Evolutionary conservation across 2,329 filamentous ascomycete genomes (phyloP).

Genomic region (Colletotrichum gloeosporioides): DNA sequence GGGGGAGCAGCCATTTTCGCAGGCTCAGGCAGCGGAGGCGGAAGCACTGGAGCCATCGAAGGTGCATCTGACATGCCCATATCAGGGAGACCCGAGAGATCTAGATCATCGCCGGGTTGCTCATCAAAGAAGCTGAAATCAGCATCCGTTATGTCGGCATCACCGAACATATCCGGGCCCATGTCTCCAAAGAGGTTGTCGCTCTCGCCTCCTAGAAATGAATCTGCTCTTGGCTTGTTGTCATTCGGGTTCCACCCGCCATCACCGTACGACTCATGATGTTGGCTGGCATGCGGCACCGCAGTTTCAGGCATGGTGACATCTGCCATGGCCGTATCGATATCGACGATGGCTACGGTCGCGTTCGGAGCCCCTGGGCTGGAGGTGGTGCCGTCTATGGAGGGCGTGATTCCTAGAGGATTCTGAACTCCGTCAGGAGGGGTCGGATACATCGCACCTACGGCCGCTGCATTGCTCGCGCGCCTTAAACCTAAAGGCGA

Average conservation of each 20-base stretch:
- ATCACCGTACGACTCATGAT: slow-evolving; percentile 36
- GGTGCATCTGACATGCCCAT: slow-evolving; percentile 24
- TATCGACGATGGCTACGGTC: slow-evolving; percentile 30
- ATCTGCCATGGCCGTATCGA: slow-evolving; percentile 36
- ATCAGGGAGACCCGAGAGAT: slow-evolving; percentile 35
- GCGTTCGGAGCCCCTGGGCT: slow-evolving; percentile 56
- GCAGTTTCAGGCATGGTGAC: slow-evolving; percentile 27
- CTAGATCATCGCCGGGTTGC: slow-evolving; percentile 48
- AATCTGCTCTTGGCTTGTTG: slow-evolving; percentile 47
- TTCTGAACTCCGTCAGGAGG: slow-evolving; percentile 70
- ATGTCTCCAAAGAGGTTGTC: slow-evolving; percentile 73
- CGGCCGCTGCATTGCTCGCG: slow-evolving; percentile 48
- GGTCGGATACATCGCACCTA: slow-evolving; percentile 72
- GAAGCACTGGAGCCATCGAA: not conserved
- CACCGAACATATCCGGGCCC: slow-evolving; percentile 73
- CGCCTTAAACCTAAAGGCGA: slow-evolving; percentile 59
- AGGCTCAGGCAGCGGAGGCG: slow-evolving; percentile 16
- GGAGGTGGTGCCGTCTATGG: slow-evolving; percentile 59
- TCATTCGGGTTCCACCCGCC: slow-evolving; percentile 46
- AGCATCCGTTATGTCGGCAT: slow-evolving; percentile 78
- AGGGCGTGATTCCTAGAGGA: slow-evolving; percentile 57
- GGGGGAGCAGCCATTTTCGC: slow-evolving; percentile 19
- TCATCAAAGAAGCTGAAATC: slow-evolving; percentile 88
- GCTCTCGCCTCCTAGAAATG: slow-evolving; percentile 50
- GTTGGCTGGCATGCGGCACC: slow-evolving; percentile 27